Conservation (phyloP, 495 filamentous ascomycete genomes). For the Poronia punctata region DNA sequence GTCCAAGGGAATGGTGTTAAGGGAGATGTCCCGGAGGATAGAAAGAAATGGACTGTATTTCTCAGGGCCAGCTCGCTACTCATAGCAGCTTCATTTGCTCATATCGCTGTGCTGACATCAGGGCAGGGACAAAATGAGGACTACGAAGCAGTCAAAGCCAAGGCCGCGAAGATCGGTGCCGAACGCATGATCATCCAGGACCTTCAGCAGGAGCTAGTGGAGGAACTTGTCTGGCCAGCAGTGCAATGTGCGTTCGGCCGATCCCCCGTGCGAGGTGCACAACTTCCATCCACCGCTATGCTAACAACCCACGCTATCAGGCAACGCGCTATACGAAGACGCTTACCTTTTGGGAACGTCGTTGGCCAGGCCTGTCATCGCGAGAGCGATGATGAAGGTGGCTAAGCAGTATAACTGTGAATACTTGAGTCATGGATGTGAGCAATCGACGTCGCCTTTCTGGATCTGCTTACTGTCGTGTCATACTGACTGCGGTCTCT, state of each 20-base stretch:
- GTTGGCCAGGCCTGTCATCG: constrained; percentile 73
- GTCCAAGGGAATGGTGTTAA: background rate
- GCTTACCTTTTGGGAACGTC: constrained; percentile 61
- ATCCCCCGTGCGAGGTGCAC: background rate
- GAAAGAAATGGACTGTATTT: background rate
- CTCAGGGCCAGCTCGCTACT: background rate
- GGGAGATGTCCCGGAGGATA: background rate
- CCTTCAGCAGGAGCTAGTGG: constrained; percentile 61
- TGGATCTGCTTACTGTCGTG: background rate
- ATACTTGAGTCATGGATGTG: constrained; percentile 58
- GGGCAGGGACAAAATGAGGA: constrained; percentile 35
- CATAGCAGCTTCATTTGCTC: background rate
- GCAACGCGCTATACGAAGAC: constrained; percentile 76
- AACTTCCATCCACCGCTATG: background rate
- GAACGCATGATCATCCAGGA: constrained; percentile 47
- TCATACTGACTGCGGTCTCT: background rate
- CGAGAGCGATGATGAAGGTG: constrained; percentile 62
- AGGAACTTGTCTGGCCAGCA: constrained; percentile 71
- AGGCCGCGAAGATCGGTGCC: constrained; percentile 56
- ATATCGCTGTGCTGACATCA: background rate
- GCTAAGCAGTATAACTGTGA: constrained; percentile 58
- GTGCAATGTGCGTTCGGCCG: constrained; percentile 42
- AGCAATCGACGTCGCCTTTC: background rate
- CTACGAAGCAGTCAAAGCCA: constrained; percentile 45
- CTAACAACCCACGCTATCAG: constrained; percentile 1